Percentiles rank a stretch among this genome's conserved stretches.
phyloP scores from a whole-genome alignment of 768 basidiomycete genomes.

The Podaxis sp. region DNA sequence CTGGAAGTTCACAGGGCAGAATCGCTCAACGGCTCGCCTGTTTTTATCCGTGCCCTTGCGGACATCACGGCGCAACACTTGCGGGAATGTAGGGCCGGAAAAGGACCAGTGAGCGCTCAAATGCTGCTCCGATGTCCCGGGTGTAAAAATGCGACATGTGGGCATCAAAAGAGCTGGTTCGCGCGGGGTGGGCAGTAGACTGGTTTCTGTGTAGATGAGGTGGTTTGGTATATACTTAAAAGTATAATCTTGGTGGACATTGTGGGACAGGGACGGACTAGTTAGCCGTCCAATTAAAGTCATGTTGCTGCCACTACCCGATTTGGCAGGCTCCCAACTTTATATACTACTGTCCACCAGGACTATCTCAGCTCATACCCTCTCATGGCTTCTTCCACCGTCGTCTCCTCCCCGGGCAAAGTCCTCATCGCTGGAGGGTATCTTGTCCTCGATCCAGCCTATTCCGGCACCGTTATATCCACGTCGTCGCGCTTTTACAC shows the following conservation, averaged over 20 bases:
- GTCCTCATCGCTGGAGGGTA: conserved; percentile 96
- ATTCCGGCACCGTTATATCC: conserved; percentile 86
- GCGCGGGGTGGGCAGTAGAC: conserved; percentile 62
- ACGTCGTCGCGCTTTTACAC: conserved; percentile 96
- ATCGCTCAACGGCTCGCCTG: conserved; percentile 93
- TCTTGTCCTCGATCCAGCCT: conserved; percentile 87
- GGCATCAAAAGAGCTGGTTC: conserved; percentile 88
- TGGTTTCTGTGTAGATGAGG: conserved; percentile 1
- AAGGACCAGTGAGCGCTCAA: conserved; percentile 73
- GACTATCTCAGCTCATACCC: conserved; percentile 14
- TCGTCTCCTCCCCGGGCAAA: conserved; percentile 92
- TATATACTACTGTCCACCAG: conserved; percentile 18
- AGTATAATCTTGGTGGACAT: conserved; percentile 10
- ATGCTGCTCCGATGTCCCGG: conserved; percentile 89
- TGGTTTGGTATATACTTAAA: conserved; percentile 12
- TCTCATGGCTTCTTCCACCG: conserved; percentile 52
- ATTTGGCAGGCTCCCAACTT: conserved; percentile 5
- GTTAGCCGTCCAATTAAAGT: neutral
- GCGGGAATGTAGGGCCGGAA: conserved; percentile 55
- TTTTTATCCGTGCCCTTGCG: conserved; percentile 92
- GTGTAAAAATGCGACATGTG: conserved; percentile 88
- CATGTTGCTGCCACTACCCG: conserved; percentile 1
- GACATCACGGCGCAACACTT: conserved; percentile 87
- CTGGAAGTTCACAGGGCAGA: conserved; percentile 88
- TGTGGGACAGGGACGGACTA: conserved; percentile 9